Conservation (phyloP, 1,284 basidiomycete species). For the Termitomyces sp. region DNA sequence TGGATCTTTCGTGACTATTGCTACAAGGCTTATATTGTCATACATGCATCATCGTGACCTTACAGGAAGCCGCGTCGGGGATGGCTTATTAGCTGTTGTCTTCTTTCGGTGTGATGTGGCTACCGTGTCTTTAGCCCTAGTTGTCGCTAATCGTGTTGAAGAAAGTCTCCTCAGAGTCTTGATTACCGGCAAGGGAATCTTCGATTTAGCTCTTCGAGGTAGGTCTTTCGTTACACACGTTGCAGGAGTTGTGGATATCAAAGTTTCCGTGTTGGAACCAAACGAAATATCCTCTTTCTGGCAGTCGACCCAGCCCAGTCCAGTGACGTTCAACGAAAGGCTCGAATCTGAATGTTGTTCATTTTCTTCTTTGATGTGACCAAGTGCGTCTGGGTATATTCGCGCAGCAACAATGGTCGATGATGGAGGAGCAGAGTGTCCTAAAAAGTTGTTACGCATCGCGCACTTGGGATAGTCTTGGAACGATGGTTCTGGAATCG, state of each 20-base stretch:
- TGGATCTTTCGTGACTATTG: conserved; percentile 8
- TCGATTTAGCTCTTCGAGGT: conserved; percentile 10
- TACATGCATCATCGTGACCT: conserved; percentile 5
- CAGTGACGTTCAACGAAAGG: conserved; percentile 3
- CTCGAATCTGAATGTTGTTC: not conserved
- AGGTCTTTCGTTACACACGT: not conserved
- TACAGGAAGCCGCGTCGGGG: conserved; percentile 15
- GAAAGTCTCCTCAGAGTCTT: conserved; percentile 13
- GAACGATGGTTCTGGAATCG: not conserved
- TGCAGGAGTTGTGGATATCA: conserved; percentile 1
- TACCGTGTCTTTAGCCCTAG: conserved; percentile 9
- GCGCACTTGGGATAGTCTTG: not conserved
- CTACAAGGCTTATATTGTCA: not conserved
- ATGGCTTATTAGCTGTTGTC: conserved; percentile 1
- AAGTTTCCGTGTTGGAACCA: conserved; percentile 2
- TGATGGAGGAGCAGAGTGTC: not conserved
- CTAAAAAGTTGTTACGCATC: not conserved
- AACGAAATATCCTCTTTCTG: conserved; percentile 7
- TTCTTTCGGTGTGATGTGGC: conserved; percentile 11
- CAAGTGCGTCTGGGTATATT: not conserved
- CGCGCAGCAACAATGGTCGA: not conserved
- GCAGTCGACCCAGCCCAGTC: conserved; percentile 5
- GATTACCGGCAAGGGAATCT: conserved; percentile 15
- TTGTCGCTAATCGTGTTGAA: conserved; percentile 1
- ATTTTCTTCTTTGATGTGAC: conserved; percentile 9